Conservation (phyloP, 192 early-diverging fungal species). For the Coemansia sp. region DNA sequence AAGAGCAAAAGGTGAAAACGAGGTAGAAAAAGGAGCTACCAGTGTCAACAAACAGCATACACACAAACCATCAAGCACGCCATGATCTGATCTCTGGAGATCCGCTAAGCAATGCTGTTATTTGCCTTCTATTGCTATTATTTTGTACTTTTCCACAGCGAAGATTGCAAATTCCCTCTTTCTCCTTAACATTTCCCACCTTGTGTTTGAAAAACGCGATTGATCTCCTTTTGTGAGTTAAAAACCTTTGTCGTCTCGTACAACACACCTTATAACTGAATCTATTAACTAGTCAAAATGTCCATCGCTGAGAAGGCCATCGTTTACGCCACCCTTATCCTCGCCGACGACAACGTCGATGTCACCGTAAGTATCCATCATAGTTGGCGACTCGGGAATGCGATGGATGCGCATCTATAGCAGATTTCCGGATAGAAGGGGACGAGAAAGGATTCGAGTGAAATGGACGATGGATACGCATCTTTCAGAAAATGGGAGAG, state of each 20-base stretch:
- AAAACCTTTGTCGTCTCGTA: constrained; percentile 46
- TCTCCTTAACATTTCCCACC: constrained; percentile 16
- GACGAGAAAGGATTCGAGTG: constrained; percentile 1
- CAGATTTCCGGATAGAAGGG: neutral
- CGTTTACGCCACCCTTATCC: constrained; percentile 97
- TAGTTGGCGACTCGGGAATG: neutral
- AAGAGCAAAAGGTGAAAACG: neutral
- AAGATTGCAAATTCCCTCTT: neutral
- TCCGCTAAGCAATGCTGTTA: neutral
- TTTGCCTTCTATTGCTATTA: neutral
- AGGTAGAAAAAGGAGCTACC: neutral
- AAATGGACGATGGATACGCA: constrained; percentile 8
- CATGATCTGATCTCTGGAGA: neutral
- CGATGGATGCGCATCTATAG: constrained; percentile 30
- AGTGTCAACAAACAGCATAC: neutral
- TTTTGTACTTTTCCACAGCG: neutral
- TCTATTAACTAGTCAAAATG: constrained; percentile 31
- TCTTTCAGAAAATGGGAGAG: neutral
- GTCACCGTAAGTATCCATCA: constrained; percentile 81
- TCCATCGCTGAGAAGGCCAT: constrained; percentile 83
- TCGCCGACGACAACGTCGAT: constrained; percentile 95
- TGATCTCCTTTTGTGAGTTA: constrained; percentile 53
- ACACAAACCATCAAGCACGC: no score
- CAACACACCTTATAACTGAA: constrained; percentile 15
- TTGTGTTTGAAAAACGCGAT: constrained; percentile 40